Conservation (phyloP, 345 rosid species). For the Eucalyptus tenuipes region DNA sequence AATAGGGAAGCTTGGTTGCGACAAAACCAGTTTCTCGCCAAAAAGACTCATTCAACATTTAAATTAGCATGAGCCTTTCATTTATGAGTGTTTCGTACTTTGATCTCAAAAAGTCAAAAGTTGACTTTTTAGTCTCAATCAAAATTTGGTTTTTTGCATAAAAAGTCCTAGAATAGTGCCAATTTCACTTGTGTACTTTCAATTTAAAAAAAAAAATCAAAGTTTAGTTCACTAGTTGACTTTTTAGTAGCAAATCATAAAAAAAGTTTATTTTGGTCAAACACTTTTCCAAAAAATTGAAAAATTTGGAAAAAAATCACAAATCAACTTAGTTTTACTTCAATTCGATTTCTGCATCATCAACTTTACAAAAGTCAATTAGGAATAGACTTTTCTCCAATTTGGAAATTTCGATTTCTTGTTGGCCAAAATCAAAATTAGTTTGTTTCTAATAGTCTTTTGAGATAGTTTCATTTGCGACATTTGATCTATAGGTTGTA, state of each 20-base stretch:
- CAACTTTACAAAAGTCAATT: not conserved
- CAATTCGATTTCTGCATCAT: not conserved
- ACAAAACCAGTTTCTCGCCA: not conserved
- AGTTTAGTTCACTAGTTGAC: not conserved
- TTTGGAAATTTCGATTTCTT: not conserved
- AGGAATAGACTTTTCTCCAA: not conserved
- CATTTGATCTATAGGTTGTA: not conserved
- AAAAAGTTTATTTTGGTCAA: not conserved
- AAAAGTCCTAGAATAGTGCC: not conserved
- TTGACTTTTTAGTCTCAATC: not conserved
- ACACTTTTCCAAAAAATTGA: not conserved
- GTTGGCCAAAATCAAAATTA: not conserved
- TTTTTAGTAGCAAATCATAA: not conserved
- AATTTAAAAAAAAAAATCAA: not conserved
- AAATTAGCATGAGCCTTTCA: not conserved
- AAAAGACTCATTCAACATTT: not conserved
- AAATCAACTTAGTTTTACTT: not conserved
- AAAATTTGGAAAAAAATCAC: not conserved
- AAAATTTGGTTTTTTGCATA: not conserved
- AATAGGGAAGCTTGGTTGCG: not conserved
- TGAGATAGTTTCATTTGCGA: not conserved
- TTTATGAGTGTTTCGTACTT: not conserved
- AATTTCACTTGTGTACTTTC: not conserved
- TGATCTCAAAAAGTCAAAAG: not conserved
- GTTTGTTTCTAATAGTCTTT: not conserved